phyloP scores from a whole-genome alignment of 2,329 filamentous ascomycete genomes.

The Penicillium sp. region DNA sequence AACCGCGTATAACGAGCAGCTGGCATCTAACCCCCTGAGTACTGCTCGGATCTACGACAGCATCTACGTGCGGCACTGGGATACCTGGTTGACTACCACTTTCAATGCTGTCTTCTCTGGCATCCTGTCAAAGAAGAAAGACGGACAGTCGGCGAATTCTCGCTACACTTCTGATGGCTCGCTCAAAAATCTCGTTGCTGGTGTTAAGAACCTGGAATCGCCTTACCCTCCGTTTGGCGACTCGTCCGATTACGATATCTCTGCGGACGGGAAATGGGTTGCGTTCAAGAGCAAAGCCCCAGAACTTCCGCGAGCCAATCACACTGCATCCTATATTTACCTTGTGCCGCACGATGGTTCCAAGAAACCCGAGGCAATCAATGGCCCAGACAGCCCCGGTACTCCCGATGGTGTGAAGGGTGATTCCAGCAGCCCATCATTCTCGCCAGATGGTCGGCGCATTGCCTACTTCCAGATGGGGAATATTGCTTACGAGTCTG shows the following conservation, averaged over 20 bases:
- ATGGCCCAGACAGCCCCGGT: conserved; percentile 36
- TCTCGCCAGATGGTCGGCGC: conserved; percentile 71
- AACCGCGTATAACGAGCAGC: conserved; percentile 66
- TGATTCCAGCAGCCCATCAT: conserved; percentile 66
- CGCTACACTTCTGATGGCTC: conserved; percentile 54
- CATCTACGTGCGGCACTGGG: conserved; percentile 82
- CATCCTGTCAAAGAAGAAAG: conserved; percentile 50
- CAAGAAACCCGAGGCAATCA: conserved; percentile 51
- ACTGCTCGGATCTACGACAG: conserved; percentile 71
- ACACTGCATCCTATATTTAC: conserved; percentile 83
- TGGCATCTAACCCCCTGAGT: conserved; percentile 61
- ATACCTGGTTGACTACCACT: conserved; percentile 70
- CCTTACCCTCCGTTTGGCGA: conserved; percentile 70
- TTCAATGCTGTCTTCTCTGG: conserved; percentile 74
- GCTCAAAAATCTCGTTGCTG: conserved; percentile 50
- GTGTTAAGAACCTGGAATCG: conserved; percentile 48
- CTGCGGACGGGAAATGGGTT: conserved; percentile 43
- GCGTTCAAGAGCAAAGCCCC: conserved; percentile 48
- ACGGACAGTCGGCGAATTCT: conserved; percentile 38
- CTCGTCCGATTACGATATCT: conserved; percentile 73
- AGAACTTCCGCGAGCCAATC: conserved; percentile 52
- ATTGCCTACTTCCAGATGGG: conserved; percentile 81
- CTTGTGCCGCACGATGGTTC: conserved; percentile 67
- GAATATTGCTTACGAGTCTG: conserved; percentile 75
- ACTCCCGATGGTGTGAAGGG: conserved; percentile 58